Evolutionary conservation across 2,329 filamentous ascomycete species (phyloP).

Genomic region (Arachnomyces sp.): DNA sequence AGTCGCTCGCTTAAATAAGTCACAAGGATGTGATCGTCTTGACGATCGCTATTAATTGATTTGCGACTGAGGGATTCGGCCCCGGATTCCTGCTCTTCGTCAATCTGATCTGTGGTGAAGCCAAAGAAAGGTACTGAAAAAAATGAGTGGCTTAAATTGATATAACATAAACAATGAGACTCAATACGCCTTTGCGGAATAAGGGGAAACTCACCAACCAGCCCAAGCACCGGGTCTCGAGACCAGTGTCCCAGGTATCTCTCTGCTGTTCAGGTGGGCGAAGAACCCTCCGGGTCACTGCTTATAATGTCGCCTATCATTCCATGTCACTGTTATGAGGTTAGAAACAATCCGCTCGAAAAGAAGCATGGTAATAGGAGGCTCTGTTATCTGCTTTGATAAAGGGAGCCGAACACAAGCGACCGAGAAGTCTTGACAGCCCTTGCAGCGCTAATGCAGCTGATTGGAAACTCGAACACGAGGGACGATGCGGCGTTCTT

Average conservation of each 20-base stretch:
- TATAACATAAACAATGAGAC: constrained; percentile 4
- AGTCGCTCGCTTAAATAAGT: constrained; percentile 11
- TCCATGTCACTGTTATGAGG: constrained; percentile 3
- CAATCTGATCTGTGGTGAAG: constrained; percentile 9
- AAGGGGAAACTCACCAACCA: constrained; percentile 14
- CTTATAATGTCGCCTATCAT: constrained; percentile 4
- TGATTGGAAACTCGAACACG: no score
- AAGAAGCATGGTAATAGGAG: constrained; percentile 3
- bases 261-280: constrained; percentile 12
- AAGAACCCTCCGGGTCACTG: constrained; percentile 12
- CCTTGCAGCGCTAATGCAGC: no score
- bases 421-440: no score
- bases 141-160: constrained; percentile 12
- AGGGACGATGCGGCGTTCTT: no score
- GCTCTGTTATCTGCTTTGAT: constrained; percentile 13
- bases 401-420: no score
- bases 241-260: constrained; percentile 10
- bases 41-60: constrained; percentile 4
- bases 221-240: constrained; percentile 18
- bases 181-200: constrained; percentile 1
- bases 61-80: constrained; percentile 7
- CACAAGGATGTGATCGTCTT: constrained; percentile 7
- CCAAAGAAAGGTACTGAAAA: constrained; percentile 13
- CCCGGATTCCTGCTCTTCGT: constrained; percentile 7
- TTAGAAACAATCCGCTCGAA: constrained; percentile 1